phyloP scores from a whole-genome alignment of 352 stramenopile genomes.

The Nothophytophthora sp. region DNA sequence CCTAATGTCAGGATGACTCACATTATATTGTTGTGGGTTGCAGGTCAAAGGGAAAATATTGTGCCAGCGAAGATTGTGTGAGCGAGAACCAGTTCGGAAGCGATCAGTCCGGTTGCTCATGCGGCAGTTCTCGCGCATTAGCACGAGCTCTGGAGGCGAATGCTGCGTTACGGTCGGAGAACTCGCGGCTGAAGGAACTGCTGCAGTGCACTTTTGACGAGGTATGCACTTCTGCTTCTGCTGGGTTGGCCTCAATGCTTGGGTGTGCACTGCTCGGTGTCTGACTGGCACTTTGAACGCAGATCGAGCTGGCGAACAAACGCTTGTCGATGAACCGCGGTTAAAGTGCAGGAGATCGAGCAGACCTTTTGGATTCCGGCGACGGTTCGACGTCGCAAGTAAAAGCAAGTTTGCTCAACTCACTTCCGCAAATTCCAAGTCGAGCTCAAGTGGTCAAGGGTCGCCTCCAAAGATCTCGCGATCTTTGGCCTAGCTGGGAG shows the following conservation, averaged over 20 bases:
- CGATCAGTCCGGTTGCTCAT: neutral
- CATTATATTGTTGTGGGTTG: neutral
- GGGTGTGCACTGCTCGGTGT: conserved; percentile 2
- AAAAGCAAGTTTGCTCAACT: too few relatives aligned
- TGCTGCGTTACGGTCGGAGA: conserved; percentile 29
- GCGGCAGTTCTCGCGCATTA: conserved; percentile 5
- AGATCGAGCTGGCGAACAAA: conserved; percentile 27
- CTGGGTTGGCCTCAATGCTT: neutral
- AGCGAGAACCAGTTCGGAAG: conserved; percentile 16
- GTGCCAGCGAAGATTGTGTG: neutral
- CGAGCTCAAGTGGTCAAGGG: too few relatives aligned
- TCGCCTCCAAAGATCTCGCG: too few relatives aligned
- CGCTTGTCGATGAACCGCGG: conserved; percentile 20
- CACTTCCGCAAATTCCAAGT: too few relatives aligned
- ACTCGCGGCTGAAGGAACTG: conserved; percentile 33
- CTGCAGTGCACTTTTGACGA: conserved; percentile 39
- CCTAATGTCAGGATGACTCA: neutral
- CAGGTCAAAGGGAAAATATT: neutral
- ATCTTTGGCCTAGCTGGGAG: too few relatives aligned
- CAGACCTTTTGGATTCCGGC: too few relatives aligned
- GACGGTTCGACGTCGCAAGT: too few relatives aligned
- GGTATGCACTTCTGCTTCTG: conserved; percentile 4
- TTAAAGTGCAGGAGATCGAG: too few relatives aligned
- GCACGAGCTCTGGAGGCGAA: conserved; percentile 20
- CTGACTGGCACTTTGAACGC: conserved; percentile 2